phyloP scores from a whole-genome alignment of 2,329 filamentous ascomycete species.

The Penicillium brevicompactum region DNA sequence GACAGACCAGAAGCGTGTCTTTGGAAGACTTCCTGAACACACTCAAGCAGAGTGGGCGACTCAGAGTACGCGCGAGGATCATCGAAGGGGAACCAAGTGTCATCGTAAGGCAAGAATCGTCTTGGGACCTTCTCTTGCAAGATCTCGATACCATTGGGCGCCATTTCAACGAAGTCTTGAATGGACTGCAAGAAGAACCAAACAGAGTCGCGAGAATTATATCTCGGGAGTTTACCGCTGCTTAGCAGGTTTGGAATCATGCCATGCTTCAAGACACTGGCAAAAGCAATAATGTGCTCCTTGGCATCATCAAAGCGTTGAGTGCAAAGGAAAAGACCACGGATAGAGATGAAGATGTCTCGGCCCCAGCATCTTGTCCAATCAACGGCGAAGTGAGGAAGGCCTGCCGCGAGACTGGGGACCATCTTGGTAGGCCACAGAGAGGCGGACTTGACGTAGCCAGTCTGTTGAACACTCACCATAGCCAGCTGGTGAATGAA shows the following conservation, averaged over 20 bases:
- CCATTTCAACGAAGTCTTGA: constrained; percentile 85
- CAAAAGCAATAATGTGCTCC: constrained; percentile 93
- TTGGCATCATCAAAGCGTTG: constrained; percentile 85
- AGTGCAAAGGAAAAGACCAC: constrained; percentile 88
- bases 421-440: constrained; percentile 84
- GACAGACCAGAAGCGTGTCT: constrained; percentile 87
- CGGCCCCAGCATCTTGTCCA: constrained; percentile 98
- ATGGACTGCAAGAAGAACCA: constrained; percentile 98
- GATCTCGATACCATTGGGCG: constrained; percentile 72
- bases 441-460: constrained; percentile 85
- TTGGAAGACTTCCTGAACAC: constrained; percentile 92
- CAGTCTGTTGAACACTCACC: constrained; percentile 89
- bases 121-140: constrained; percentile 77
- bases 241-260: constrained; percentile 96
- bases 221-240: constrained; percentile 81
- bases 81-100: constrained; percentile 85
- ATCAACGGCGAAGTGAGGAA: constrained; percentile 90
- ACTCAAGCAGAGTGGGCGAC: constrained; percentile 79
- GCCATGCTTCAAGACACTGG: constrained; percentile 93
- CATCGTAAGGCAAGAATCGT: constrained; percentile 91
- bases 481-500: constrained; percentile 88
- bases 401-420: constrained; percentile 83
- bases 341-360: constrained; percentile 93
- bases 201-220: constrained; percentile 93
- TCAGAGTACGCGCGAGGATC: constrained; percentile 84